phyloP scores from a whole-genome alignment of 2,329 filamentous ascomycete genomes.

The Cryphonectria radicalis region DNA sequence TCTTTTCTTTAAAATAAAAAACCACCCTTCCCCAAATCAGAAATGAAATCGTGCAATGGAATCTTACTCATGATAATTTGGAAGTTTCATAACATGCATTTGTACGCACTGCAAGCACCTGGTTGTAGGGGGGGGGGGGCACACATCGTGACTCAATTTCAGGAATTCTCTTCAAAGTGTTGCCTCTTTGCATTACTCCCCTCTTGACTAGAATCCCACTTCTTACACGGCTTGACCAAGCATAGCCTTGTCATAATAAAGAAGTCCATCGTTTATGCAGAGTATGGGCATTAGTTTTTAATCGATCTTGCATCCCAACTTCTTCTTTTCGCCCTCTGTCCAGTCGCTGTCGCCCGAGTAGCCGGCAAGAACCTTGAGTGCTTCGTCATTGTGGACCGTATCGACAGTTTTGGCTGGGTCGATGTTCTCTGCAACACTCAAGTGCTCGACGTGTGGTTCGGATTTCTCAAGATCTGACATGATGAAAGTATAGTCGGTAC shows the following conservation, averaged over 20 bases:
- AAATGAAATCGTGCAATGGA: too few relatives aligned
- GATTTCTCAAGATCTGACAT: slow-evolving; percentile 30
- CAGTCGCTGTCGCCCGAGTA: slow-evolving; percentile 49
- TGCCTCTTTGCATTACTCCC: too few relatives aligned
- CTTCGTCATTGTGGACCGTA: slow-evolving; percentile 45
- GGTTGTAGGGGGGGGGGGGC: too few relatives aligned
- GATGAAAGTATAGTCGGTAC: neutral
- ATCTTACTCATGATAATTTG: too few relatives aligned
- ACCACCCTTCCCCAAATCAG: too few relatives aligned
- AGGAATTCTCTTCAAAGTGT: too few relatives aligned
- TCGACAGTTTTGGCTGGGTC: slow-evolving; percentile 34
- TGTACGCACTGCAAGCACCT: too few relatives aligned
- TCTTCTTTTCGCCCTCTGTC: slow-evolving; percentile 48
- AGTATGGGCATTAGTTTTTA: slow-evolving; percentile 50
- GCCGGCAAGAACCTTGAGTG: slow-evolving; percentile 44
- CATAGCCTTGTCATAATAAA: slow-evolving; percentile 59
- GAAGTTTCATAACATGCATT: too few relatives aligned
- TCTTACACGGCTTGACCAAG: slow-evolving; percentile 50
- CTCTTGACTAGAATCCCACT: too few relatives aligned
- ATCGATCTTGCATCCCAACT: slow-evolving; percentile 47
- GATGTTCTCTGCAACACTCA: neutral
- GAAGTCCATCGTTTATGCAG: slow-evolving; percentile 49
- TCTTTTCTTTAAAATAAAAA: too few relatives aligned
- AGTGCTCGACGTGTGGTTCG: slow-evolving; percentile 31
- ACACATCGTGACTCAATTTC: too few relatives aligned